A percentile compares a stretch with the other conserved stretches of the same genome.
Evolutionary conservation across 148 eudicot species (phyloP).

Genomic region (Beta vulgaris): DNA sequence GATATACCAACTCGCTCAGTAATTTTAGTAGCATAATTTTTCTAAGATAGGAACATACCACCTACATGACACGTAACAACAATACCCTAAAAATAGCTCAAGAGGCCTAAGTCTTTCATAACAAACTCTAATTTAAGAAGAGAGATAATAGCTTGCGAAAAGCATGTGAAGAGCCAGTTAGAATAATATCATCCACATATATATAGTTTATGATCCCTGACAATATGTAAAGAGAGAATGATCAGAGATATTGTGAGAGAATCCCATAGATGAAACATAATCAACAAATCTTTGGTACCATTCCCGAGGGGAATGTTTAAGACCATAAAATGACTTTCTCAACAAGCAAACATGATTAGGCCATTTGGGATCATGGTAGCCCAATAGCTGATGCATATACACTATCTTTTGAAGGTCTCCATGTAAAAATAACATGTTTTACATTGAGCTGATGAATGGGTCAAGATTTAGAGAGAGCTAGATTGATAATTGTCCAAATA

Average conservation of each 20-base stretch:
- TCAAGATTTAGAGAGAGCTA: neutral
- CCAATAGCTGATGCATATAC: slow-evolving; percentile 2
- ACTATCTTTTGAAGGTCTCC: neutral
- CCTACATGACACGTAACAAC: neutral
- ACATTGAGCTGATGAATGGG: slow-evolving; percentile 6
- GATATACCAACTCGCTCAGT: slow-evolving; percentile 1
- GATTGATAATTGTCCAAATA: neutral
- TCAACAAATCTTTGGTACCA: neutral
- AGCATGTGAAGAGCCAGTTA: no score
- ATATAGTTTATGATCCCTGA: neutral
- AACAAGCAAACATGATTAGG: slow-evolving; percentile 5
- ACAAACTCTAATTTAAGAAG: neutral
- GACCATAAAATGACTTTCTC: neutral
- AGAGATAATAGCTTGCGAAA: neutral
- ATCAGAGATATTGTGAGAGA: neutral
- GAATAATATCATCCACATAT: neutral
- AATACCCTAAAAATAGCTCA: no score
- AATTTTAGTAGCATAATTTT: neutral
- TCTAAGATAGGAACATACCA: neutral
- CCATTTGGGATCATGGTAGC: neutral
- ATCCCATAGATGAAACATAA: neutral
- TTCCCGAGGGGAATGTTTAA: slow-evolving; percentile 1
- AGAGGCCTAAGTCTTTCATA: no score
- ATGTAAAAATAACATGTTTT: slow-evolving; percentile 5
- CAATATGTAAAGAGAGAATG: neutral